Evolutionary conservation across 192 early-diverging fungal genomes (phyloP), one percentile per base, ranked within the genome.

Genomic region (Coemansia aciculifera): DNA sequence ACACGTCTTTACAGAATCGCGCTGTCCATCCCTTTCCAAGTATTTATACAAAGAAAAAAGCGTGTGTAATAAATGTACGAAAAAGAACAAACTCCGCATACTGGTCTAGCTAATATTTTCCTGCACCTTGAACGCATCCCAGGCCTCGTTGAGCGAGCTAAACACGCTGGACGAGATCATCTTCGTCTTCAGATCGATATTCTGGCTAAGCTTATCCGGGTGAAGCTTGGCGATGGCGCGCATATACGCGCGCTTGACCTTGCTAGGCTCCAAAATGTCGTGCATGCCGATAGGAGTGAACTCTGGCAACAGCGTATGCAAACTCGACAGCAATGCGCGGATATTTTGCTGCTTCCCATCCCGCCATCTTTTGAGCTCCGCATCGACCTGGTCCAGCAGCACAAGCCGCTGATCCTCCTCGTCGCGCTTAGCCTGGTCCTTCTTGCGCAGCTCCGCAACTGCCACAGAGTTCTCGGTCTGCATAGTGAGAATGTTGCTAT

Each of bases 221-320:
- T 99, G 97, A 36, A 98, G 86, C 57, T 91, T 93, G 10, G 87
- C 87, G 66, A 99, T 95, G 24, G 95, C 94, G 56, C 89, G 87
- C 90, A 97, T 94, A 73, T 99, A 99, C 62, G 80, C 86, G 34
- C 95, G 84, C 85, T 99, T 99, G 56, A 95, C 94, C 74, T 94
- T 91, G 46, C 80, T 73, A 0, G 94, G 89, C 52, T 91, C 87
- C 19, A 99, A 87, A 62, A 99, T 83, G 68, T 97, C 93, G 59
- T 89, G 87, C 76, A 99, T 87, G 15, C 89, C 90, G 23, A 94
- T 88, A 1, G 86, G 75, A 63, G 87, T 88, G 88, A 93, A 94
- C n/a, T 89, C 90, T 5, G 87, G 82, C 90, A 95, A 91, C 34
- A 99, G 79, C 3, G 94, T 85, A 8, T 79, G 83, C 29, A 98